Evolutionary conservation across 257 asterid species (phyloP), one percentile per base, ranked within the genome.

Genomic region (Ocimum tenuiflorum): DNA sequence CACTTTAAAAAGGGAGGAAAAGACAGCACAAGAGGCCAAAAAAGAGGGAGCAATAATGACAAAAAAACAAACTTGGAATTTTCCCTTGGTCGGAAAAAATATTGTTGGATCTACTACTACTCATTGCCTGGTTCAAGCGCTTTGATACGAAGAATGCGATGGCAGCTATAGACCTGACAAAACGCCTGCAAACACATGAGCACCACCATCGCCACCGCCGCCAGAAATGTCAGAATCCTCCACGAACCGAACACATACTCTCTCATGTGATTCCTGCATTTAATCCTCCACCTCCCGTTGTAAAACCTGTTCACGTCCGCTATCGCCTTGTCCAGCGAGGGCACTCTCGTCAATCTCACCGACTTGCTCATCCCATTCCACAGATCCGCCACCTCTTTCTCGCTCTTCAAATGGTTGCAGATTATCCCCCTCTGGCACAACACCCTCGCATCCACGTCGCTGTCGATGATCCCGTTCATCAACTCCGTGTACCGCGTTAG

Each of bases 291-390:
- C 27, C 73, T 80, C 42, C 74, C 77, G 3, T 77, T 73, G 69
- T 86, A 86, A 52, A 67, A 81, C 69, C 69, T 75, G 57, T 86
- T 85, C n/a, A 86, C 91, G 53, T 85, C 86, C 13, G 69, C 85
- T 14, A 86, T 87, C 69, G 77, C 85, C 14, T 62, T 50, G 17
- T 89, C 96, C 58, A 86, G 59, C 60, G 74, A 80, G 48, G 86
- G 74, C 75, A 87, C 90, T 38, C 76, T 86, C 17, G 96, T 89
- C 83, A 86, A 60, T 51, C 79, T 75, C 7, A 83, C 52, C 1
- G 86, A 81, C 76, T 71, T 81, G 57, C 75, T 80, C 96, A 85
- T 85, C 66, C 91, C 92, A 38, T 89, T 86, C 95, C 96, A 89
- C 60, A 89, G 38, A 22, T 81, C 75, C 7, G 85, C 89, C 72